Percentiles rank a stretch among this genome's conserved stretches.
Evolutionary conservation across 164 flowering plant species (phyloP).

Genomic region (Echeveria elegans): DNA sequence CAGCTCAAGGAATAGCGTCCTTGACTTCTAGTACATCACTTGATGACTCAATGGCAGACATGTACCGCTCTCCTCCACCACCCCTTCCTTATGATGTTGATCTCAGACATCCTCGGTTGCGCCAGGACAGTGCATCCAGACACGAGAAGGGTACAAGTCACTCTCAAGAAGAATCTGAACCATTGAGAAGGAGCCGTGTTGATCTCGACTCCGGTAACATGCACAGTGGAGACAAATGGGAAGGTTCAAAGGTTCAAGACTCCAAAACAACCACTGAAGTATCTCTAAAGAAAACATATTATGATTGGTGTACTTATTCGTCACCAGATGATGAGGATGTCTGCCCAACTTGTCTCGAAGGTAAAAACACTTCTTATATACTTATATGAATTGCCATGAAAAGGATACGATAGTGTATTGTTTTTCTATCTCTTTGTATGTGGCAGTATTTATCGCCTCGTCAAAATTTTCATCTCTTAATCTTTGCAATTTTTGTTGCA

Average conservation of each 20-base stretch:
- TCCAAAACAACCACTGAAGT: constrained; percentile 45
- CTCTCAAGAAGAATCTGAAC: constrained; percentile 74
- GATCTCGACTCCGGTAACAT: constrained; percentile 36
- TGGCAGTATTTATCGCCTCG: background rate
- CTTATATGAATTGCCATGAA: background rate
- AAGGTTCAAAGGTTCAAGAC: constrained; percentile 35
- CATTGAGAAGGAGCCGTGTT: constrained; percentile 46
- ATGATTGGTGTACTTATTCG: constrained; percentile 40
- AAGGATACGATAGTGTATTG: background rate
- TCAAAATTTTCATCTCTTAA: background rate
- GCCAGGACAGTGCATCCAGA: constrained; percentile 59
- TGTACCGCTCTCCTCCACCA: constrained; percentile 81
- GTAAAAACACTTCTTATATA: constrained; percentile 20
- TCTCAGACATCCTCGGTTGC: constrained; percentile 57
- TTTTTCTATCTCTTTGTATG: background rate
- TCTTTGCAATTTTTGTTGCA: constrained; percentile 24
- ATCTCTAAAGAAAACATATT: constrained; percentile 31
- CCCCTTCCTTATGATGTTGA: constrained; percentile 94
- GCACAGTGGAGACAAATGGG: constrained; percentile 47
- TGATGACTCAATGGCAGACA: constrained; percentile 57
- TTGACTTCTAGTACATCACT: constrained; percentile 42
- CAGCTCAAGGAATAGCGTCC: constrained; percentile 54
- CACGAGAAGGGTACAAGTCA: constrained; percentile 89
- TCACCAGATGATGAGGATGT: constrained; percentile 92
- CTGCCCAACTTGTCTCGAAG: constrained; percentile 98